Evolutionary conservation across 2,329 filamentous ascomycete species (phyloP).

Genomic region (Cladophialophora yegresii): DNA sequence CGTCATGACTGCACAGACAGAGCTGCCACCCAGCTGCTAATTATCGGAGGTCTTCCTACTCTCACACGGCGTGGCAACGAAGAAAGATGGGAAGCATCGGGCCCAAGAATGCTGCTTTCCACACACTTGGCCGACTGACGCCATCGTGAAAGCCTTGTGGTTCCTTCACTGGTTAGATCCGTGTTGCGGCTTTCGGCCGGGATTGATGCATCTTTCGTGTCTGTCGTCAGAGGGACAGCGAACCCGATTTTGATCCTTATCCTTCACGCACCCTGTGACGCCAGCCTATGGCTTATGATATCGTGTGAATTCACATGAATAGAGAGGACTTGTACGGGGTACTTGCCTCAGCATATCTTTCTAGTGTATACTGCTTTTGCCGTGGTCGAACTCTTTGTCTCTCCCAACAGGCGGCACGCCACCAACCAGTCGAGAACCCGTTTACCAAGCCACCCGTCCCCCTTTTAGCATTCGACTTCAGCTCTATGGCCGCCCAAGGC

Average conservation of each 20-base stretch:
- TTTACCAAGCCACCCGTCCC: slow-evolving; percentile 29
- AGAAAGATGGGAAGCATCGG: not conserved
- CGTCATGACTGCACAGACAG: not conserved
- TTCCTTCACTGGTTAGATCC: not conserved
- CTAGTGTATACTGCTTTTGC: not conserved
- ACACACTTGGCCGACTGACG: not conserved
- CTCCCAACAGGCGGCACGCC: slow-evolving; percentile 5
- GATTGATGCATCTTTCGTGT: not conserved
- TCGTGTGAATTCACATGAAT: not conserved
- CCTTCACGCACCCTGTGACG: not conserved
- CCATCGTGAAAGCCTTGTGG: not conserved
- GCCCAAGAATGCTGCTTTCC: not conserved
- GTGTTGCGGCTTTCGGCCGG: not conserved
- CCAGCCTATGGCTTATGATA: not conserved
- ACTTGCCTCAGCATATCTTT: not conserved
- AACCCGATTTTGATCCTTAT: not conserved
- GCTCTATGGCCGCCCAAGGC: slow-evolving; percentile 10
- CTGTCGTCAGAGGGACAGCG: not conserved
- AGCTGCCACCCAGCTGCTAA: too few relatives aligned
- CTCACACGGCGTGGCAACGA: not conserved
- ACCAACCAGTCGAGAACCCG: slow-evolving; percentile 11
- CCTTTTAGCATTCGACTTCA: slow-evolving; percentile 19
- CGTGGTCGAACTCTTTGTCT: slow-evolving; percentile 1
- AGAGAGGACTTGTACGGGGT: not conserved
- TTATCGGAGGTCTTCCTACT: too few relatives aligned